Percentiles rank a stretch among this genome's conserved stretches.
Conservation (phyloP, 1,284 basidiomycete species). For the Sporisorium exsertum region DNA sequence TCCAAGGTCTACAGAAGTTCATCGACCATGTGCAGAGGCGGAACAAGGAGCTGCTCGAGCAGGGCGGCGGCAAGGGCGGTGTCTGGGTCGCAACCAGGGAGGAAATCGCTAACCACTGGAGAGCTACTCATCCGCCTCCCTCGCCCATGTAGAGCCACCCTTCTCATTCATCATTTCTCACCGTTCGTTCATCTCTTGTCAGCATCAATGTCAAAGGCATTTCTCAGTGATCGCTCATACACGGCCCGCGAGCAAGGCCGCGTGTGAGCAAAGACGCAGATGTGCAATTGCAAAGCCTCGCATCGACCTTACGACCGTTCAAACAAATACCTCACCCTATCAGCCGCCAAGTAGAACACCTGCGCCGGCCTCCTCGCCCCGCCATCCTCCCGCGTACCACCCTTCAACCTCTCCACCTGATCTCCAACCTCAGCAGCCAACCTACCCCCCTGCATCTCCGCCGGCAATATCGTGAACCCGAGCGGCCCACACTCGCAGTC, state of each 20-base stretch:
- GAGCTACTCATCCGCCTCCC: conserved; percentile 64
- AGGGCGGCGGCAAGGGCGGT: conserved; percentile 49
- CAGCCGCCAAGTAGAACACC: conserved; percentile 58
- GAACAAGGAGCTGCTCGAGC: conserved; percentile 51
- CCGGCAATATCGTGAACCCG: conserved; percentile 61
- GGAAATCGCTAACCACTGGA: conserved; percentile 71
- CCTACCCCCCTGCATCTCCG: conserved; percentile 51
- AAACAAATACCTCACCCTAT: conserved; percentile 60
- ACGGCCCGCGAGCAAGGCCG: not conserved
- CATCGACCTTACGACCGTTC: conserved; percentile 19
- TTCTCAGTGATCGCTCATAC: not conserved
- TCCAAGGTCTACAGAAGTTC: conserved; percentile 69
- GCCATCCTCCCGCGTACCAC: conserved; percentile 13
- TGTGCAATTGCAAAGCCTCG: not conserved
- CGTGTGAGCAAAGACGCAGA: not conserved
- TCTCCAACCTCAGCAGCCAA: conserved; percentile 58
- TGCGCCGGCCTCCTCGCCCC: conserved; percentile 35
- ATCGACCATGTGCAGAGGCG: conserved; percentile 67
- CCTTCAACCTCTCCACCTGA: conserved; percentile 46
- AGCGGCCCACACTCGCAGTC: conserved; percentile 68
- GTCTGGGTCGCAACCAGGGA: conserved; percentile 71
- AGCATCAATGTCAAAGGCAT: not conserved
- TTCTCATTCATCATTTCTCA: not conserved
- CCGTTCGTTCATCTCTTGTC: not conserved
- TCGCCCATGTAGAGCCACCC: conserved; percentile 10